These are phyloP conservation scores for Meyerozyma carpophila DNA, from an alignment of 1,139 yeast species.

Conservation along the genomic window DNA sequence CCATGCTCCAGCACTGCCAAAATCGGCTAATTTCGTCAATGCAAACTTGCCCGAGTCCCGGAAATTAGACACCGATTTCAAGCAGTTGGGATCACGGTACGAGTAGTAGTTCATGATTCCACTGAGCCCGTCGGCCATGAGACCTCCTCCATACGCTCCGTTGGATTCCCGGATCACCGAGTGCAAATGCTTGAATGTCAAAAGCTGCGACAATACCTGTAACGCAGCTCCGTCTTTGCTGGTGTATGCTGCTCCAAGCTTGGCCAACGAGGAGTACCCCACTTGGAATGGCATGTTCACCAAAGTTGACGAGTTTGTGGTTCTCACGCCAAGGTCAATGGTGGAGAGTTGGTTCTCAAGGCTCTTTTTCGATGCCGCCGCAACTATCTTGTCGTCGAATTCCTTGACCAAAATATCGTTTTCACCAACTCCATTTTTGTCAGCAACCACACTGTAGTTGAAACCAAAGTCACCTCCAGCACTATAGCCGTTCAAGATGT, in stretches of 20 bases:
- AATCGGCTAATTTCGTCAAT: constrained; percentile 36
- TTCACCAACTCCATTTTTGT: constrained; percentile 30
- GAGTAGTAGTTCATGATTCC: constrained; percentile 82
- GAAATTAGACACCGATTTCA: constrained; percentile 61
- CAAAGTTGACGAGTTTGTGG: constrained; percentile 28
- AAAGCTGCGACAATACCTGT: constrained; percentile 73
- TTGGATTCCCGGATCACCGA: constrained; percentile 91
- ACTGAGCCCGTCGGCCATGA: constrained; percentile 73
- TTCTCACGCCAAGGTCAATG: neutral
- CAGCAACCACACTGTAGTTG: constrained; percentile 59
- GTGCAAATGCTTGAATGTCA: constrained; percentile 81
- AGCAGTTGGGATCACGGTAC: constrained; percentile 89
- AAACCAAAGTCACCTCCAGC: constrained; percentile 23
- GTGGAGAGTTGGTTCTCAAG: constrained; percentile 5
- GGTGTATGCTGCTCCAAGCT: constrained; percentile 62
- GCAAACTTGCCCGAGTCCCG: constrained; percentile 55
- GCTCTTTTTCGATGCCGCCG: constrained; percentile 8
- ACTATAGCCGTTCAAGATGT: constrained; percentile 29
- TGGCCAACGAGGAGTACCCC: constrained; percentile 70
- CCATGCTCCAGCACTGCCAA: constrained; percentile 19
- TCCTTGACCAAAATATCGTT: constrained; percentile 37
- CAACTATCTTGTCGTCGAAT: constrained; percentile 23
- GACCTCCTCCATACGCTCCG: constrained; percentile 98
- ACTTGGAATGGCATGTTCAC: constrained; percentile 85
- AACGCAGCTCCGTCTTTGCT: constrained; percentile 78